Conservation (phyloP, 1,139 yeast species). For the Protomyces gravidus region DNA sequence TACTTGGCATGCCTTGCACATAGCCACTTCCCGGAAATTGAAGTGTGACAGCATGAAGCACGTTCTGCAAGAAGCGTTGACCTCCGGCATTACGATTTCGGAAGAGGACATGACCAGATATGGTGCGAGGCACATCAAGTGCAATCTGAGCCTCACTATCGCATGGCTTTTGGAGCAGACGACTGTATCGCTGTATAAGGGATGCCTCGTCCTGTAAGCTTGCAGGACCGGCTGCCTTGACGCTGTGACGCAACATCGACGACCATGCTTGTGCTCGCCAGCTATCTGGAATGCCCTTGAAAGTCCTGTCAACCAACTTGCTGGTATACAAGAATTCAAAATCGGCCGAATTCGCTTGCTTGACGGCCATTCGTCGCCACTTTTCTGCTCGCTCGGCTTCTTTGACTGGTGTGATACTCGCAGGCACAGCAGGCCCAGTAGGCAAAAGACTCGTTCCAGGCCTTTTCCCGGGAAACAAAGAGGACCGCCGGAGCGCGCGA, state of each 20-base stretch:
- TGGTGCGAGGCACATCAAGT: constrained; percentile 36
- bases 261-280: constrained; percentile 34
- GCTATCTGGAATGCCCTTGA: constrained; percentile 36
- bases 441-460: background rate
- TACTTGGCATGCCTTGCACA: constrained; percentile 37
- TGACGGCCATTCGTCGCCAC: constrained; percentile 18
- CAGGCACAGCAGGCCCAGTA: background rate
- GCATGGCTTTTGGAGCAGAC: constrained; percentile 26
- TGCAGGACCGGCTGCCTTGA: constrained; percentile 24
- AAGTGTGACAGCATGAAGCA: constrained; percentile 35
- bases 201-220: background rate
- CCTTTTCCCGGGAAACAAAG: background rate
- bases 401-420: background rate
- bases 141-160: constrained; percentile 35
- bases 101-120: constrained; percentile 34
- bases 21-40: constrained; percentile 34
- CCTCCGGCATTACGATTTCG: constrained; percentile 35
- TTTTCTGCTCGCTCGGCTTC: constrained; percentile 15
- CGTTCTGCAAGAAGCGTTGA: constrained; percentile 33
- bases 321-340: constrained; percentile 3
- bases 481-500: background rate
- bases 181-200: constrained; percentile 5
- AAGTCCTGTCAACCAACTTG: constrained; percentile 29
- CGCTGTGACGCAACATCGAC: constrained; percentile 12
- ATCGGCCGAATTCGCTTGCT: background rate